phyloP scores from a whole-genome alignment of 305 asterid genomes.

The Fraxinus dipetala region DNA sequence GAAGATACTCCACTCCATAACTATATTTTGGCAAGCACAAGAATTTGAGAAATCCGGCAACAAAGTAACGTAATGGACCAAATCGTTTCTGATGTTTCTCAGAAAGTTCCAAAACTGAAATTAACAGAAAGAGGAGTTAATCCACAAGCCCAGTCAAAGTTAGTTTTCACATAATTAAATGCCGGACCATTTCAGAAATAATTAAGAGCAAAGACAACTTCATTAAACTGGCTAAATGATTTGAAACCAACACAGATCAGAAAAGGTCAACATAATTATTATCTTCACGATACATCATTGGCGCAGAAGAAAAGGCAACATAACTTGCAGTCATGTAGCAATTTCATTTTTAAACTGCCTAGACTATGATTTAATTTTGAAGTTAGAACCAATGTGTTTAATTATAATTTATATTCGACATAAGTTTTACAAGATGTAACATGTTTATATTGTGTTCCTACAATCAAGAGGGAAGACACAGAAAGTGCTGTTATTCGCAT shows the following conservation, averaged over 20 bases:
- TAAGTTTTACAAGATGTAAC: background rate
- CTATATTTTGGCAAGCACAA: constrained; percentile 89
- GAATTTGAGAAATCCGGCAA: constrained; percentile 93
- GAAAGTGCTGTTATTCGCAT: background rate
- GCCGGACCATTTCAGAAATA: background rate
- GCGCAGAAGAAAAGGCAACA: background rate
- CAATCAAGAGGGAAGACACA: background rate
- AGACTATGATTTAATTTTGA: background rate
- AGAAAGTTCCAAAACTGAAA: constrained; percentile 89
- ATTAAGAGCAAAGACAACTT: background rate
- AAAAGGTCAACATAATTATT: background rate
- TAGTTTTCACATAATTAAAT: background rate
- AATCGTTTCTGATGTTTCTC: constrained; percentile 91
- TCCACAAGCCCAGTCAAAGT: background rate
- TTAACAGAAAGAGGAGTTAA: constrained; percentile 25
- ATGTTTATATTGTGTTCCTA: background rate
- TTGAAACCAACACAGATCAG: background rate
- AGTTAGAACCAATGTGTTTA: background rate
- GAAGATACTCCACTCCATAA: constrained; percentile 89
- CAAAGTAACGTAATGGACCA: constrained; percentile 93
- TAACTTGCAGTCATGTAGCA: background rate
- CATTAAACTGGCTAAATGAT: background rate
- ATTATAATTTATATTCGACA: background rate
- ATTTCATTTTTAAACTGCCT: background rate
- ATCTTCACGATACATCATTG: background rate